Evolutionary conservation across 768 basidiomycete genomes (phyloP).

Genomic region (Hortiboletus campestris): DNA sequence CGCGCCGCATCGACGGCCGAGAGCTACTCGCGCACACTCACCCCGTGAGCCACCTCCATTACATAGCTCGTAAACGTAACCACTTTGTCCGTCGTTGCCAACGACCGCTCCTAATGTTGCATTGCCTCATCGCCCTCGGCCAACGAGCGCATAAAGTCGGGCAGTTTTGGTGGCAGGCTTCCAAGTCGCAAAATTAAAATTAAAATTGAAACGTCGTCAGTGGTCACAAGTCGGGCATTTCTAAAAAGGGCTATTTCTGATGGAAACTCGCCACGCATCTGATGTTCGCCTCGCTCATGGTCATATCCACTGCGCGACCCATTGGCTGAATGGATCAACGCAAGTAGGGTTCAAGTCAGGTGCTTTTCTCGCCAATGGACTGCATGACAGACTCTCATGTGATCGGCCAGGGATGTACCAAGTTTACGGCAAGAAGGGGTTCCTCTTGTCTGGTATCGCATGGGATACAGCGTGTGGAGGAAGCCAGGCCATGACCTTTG

Average conservation of each 20-base stretch:
- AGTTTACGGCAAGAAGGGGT: slow-evolving; percentile 25
- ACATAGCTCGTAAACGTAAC: slow-evolving; percentile 16
- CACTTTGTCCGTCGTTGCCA: not conserved
- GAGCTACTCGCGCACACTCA: slow-evolving; percentile 35
- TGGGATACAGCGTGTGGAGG: slow-evolving; percentile 27
- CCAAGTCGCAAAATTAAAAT: not conserved
- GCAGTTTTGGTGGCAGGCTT: slow-evolving; percentile 34
- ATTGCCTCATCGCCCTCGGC: slow-evolving; percentile 16
- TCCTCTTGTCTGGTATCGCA: slow-evolving; percentile 24
- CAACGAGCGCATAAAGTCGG: slow-evolving; percentile 27
- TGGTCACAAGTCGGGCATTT: slow-evolving; percentile 34
- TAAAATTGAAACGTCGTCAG: not conserved
- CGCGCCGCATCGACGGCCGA: slow-evolving; percentile 22
- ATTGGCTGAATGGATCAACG: slow-evolving; percentile 33
- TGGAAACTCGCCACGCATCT: slow-evolving; percentile 29
- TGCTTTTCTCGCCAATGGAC: slow-evolving; percentile 15
- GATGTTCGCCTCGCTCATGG: slow-evolving; percentile 22
- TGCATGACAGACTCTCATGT: slow-evolving; percentile 25
- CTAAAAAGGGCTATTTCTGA: slow-evolving; percentile 23
- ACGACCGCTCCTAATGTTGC: not conserved
- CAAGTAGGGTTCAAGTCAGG: slow-evolving; percentile 19
- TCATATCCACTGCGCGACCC: slow-evolving; percentile 29
- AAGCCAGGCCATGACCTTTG: slow-evolving; percentile 31
- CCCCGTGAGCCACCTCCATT: slow-evolving; percentile 26
- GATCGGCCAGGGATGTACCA: slow-evolving; percentile 36